phyloP scores from a whole-genome alignment of 78 protist species.

The Dictyostelium capitatum region DNA sequence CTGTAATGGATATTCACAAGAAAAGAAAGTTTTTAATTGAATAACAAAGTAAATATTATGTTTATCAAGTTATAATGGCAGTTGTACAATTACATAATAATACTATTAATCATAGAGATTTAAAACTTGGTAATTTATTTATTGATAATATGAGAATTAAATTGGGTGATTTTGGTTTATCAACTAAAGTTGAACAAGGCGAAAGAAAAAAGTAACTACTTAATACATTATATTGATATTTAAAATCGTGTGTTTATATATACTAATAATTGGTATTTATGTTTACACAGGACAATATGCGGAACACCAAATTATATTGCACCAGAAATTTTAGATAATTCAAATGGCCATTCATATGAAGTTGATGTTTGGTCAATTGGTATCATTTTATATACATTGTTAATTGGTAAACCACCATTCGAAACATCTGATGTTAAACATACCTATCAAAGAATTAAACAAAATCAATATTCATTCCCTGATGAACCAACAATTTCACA shows the following conservation, averaged over 20 bases:
- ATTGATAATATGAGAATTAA: slow-evolving; percentile 90
- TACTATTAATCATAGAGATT: slow-evolving; percentile 80
- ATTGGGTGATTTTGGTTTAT: slow-evolving; percentile 99
- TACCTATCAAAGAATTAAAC: slow-evolving; percentile 93
- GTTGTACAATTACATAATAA: slow-evolving; percentile 62
- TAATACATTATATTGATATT: not conserved
- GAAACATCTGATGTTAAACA: slow-evolving; percentile 93
- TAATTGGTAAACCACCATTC: slow-evolving; percentile 98
- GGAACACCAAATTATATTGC: slow-evolving; percentile 99
- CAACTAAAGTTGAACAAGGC: slow-evolving; percentile 89
- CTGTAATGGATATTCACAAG: slow-evolving; percentile 79
- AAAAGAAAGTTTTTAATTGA: slow-evolving; percentile 62
- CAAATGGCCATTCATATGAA: slow-evolving; percentile 87
- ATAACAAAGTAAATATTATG: slow-evolving; percentile 53
- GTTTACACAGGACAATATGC: slow-evolving; percentile 93
- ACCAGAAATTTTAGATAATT: slow-evolving; percentile 96
- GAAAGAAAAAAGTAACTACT: slow-evolving; percentile 92
- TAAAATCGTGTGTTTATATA: not conserved
- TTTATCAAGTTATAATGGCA: slow-evolving; percentile 84
- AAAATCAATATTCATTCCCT: slow-evolving; percentile 90
- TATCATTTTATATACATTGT: slow-evolving; percentile 95
- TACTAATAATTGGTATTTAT: not conserved
- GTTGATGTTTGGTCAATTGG: slow-evolving; percentile 98
- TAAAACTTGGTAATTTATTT: slow-evolving; percentile 96
- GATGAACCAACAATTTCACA: slow-evolving; percentile 39